phyloP scores from a whole-genome alignment of 345 rosid genomes.

The Melaleuca quinquenervia region DNA sequence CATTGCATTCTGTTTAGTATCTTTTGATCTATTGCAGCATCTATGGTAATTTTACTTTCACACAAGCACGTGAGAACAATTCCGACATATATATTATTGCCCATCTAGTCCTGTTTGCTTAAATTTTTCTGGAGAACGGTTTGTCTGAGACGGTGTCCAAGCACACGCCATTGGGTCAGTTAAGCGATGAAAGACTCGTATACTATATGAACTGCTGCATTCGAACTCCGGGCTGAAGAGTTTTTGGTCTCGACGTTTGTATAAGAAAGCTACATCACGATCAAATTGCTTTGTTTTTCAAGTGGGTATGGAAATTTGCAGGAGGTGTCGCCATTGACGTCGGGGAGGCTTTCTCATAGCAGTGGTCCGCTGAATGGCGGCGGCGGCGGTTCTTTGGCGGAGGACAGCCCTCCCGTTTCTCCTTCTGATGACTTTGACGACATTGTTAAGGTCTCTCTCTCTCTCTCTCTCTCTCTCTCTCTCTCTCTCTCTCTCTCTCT shows the following conservation, averaged over 20 bases:
- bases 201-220: background rate
- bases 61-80: no score
- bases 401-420: constrained; percentile 76
- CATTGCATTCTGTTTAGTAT: background rate
- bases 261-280: background rate
- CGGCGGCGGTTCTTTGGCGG: constrained; percentile 39
- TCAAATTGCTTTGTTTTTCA: background rate
- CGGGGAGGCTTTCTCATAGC: constrained; percentile 94
- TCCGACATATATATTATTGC: no score
- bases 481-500: no score
- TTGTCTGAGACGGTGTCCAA: background rate
- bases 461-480: background rate
- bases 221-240: background rate
- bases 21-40: background rate
- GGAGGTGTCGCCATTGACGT: constrained; percentile 90
- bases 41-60: background rate
- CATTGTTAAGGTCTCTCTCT: constrained; percentile 55
- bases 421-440: constrained; percentile 89
- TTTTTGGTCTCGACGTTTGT: background rate
- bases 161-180: background rate
- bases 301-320: constrained; percentile 10
- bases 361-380: constrained; percentile 70
- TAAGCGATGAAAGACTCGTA: background rate
- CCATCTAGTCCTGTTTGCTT: no score
- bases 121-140: no score